A percentile compares a stretch with the other conserved stretches of the same genome.
Conservation (phyloP, 352 stramenopile species). For the Pythium aristosporum region DNA sequence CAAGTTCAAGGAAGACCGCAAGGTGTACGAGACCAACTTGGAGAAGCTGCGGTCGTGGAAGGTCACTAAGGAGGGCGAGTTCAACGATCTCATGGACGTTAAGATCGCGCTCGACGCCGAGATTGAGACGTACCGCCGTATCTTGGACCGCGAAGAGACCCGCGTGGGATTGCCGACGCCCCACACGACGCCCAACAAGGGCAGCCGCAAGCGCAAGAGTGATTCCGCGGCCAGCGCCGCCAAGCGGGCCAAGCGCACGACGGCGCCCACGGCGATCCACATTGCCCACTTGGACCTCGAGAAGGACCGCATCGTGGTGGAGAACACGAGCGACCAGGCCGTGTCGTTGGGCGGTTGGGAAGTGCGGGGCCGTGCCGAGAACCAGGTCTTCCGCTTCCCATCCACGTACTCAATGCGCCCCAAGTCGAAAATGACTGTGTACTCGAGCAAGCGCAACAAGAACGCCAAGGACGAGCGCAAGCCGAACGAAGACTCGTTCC, state of each 20-base stretch:
- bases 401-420: constrained; percentile 65
- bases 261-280: constrained; percentile 41
- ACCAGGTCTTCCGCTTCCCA: constrained; percentile 73
- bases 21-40: constrained; percentile 67
- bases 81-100: constrained; percentile 88
- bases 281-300: constrained; percentile 68
- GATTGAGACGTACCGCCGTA: constrained; percentile 80
- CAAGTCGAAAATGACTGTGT: constrained; percentile 68
- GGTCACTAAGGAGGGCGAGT: constrained; percentile 72
- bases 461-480: constrained; percentile 73
- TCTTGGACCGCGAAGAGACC: constrained; percentile 78
- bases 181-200: constrained; percentile 37
- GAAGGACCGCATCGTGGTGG: constrained; percentile 75
- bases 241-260: constrained; percentile 53
- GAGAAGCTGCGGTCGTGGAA: constrained; percentile 70
- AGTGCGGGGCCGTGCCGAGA: constrained; percentile 54
- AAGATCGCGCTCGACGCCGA: constrained; percentile 79
- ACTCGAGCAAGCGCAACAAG: constrained; percentile 81
- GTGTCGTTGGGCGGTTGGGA: constrained; percentile 67
- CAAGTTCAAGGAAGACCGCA: constrained; percentile 80
- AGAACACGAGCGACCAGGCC: constrained; percentile 61
- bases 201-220: constrained; percentile 64
- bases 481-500: constrained; percentile 70
- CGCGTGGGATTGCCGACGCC: constrained; percentile 64
- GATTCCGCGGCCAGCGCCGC: constrained; percentile 28